Conservation (phyloP, 352 stramenopile species). For the Phytophthora citricola region DNA sequence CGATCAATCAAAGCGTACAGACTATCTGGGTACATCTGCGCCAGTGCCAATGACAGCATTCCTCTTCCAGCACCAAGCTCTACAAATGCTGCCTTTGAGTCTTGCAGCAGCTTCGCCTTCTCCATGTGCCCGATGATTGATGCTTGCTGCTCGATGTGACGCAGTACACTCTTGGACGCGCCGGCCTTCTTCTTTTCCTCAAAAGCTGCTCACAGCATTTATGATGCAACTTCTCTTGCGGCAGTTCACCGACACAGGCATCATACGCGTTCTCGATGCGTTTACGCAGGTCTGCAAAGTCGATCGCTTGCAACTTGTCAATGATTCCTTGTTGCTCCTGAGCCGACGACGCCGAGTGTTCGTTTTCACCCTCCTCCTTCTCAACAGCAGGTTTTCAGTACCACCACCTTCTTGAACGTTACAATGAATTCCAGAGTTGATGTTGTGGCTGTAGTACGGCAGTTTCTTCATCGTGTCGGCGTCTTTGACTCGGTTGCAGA, state of each 20-base stretch:
- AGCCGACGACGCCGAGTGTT: constrained; percentile 47
- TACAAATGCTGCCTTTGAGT: constrained; percentile 53
- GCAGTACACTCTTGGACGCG: constrained; percentile 66
- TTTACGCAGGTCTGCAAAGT: constrained; percentile 59
- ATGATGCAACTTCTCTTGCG: constrained; percentile 75
- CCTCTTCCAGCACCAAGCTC: constrained; percentile 80
- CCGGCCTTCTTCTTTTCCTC: constrained; percentile 64
- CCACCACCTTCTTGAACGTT: background rate
- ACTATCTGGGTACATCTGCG: constrained; percentile 65
- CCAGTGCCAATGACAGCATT: constrained; percentile 83
- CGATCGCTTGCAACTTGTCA: constrained; percentile 68
- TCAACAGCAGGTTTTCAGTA: constrained; percentile 6
- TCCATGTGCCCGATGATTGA: constrained; percentile 88
- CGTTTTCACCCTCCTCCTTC: constrained; percentile 18
- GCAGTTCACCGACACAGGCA: constrained; percentile 60
- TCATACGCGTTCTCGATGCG: constrained; percentile 65
- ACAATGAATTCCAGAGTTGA: constrained; percentile 76
- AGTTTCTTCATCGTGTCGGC: constrained; percentile 59
- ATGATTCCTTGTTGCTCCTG: constrained; percentile 71
- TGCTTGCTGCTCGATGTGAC: constrained; percentile 86
- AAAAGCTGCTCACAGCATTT: constrained; percentile 65
- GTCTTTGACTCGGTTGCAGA: constrained; percentile 85
- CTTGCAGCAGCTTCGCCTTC: constrained; percentile 51
- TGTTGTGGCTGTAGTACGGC: constrained; percentile 78
- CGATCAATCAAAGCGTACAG: constrained; percentile 84